Evolutionary conservation across 2,329 filamentous ascomycete species (phyloP), one percentile per base, ranked within the genome.

Genomic region (Fusarium sp.): DNA sequence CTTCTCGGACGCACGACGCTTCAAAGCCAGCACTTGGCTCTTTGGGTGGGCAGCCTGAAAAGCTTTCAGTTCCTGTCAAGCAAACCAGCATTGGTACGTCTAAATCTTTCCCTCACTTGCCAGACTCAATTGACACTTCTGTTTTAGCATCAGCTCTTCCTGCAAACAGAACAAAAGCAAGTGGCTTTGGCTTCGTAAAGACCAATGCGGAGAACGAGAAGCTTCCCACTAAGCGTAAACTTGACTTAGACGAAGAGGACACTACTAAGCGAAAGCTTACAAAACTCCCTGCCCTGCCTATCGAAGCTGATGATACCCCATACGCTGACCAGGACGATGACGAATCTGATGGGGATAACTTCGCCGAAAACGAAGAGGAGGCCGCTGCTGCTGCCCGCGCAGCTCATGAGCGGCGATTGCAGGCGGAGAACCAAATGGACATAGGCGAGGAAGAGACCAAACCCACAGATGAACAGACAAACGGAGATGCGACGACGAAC

Each of bases 171-270:
- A 86, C 88, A 50, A 94, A 94, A 75, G 87, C 97, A 47, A 91
- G 92, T 77, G 90, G 91, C 33, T 98, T 98, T 75, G 95, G 94
- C 4, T 89, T 98, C 62, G 85, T 86, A 60, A 96, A 93, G 77
- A 82, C 87, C 41, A 84, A 84, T 52, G 80, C 82, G 49, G 93
- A 93, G 54, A 79, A 79, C 23, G 91, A 92, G 52, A 93, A 92
- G 74, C 78, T 86, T 5, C 83, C 87, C 6, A 83, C 88, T 20
- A 93, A 93, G 76, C 91, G 90, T 71, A 93, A 92, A 64, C 83
- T 97, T 23, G 90, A 94, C 72, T 90, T 97, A 72, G 94, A 92
- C 64, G 95, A 97, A 75, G 95, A 97, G 74, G 93, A 97, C 74
- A 90, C 89, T 33, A 91, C 91, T 3, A 90, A 92, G 76, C 92